Conservation (phyloP, 2,329 filamentous ascomycete genomes). For the Hypoxylon rubiginosum region DNA sequence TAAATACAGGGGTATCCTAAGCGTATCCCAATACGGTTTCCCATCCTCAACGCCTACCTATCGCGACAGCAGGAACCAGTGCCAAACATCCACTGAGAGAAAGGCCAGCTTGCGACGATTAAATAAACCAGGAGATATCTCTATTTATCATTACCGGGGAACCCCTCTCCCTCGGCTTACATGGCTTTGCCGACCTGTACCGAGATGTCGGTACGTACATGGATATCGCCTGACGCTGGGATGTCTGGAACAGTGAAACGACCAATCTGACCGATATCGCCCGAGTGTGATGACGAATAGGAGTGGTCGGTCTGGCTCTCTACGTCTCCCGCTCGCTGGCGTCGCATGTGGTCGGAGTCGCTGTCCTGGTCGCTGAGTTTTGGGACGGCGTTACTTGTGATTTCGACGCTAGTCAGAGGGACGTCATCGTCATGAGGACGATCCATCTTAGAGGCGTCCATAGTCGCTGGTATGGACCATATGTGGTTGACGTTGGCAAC, state of each 20-base stretch:
- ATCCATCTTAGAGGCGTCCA: conserved; percentile 26
- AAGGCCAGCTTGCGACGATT: neutral
- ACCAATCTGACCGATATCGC: neutral
- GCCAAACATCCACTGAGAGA: neutral
- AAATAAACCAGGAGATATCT: neutral
- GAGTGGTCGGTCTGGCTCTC: conserved; percentile 10
- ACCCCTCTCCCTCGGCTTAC: neutral
- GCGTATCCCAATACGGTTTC: neutral
- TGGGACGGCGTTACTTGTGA: conserved; percentile 17
- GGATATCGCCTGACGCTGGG: conserved; percentile 22
- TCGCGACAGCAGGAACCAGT: neutral
- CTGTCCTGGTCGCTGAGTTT: conserved; percentile 5
- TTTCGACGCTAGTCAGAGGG: conserved; percentile 33
- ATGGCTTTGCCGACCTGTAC: conserved; percentile 26
- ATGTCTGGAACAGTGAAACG: neutral
- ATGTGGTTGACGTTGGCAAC: conserved; percentile 41
- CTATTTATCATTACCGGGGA: neutral
- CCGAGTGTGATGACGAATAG: neutral
- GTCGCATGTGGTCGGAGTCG: conserved; percentile 8
- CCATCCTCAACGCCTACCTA: neutral
- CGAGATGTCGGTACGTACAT: conserved; percentile 38
- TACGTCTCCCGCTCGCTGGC: neutral
- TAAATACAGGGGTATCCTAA: conserved; percentile 2
- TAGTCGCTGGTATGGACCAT: conserved; percentile 33
- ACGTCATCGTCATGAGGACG: conserved; percentile 32